A percentile compares a stretch with the other conserved stretches of the same genome.
Evolutionary conservation across 495 filamentous ascomycete species (phyloP).

Genomic region (Chaetomium tenue): DNA sequence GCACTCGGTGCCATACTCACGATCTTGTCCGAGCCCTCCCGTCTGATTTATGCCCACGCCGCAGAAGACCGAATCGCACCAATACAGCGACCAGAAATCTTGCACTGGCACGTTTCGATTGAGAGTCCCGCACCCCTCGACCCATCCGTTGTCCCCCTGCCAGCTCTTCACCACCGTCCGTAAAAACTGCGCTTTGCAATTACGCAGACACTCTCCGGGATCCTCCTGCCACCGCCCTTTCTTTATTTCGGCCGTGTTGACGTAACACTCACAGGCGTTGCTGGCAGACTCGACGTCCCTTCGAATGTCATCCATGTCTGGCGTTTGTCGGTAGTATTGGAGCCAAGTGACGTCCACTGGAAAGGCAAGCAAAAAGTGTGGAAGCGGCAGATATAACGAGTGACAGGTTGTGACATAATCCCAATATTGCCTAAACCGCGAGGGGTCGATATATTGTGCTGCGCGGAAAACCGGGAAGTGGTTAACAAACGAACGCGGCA

Average conservation of each 20-base stretch:
- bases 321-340: background rate
- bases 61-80: constrained; percentile 47
- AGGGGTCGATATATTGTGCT: background rate
- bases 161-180: constrained; percentile 19
- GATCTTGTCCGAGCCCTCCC: constrained; percentile 39
- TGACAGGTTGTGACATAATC: constrained; percentile 30
- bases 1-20: constrained; percentile 38
- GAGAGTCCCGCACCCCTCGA: constrained; percentile 24
- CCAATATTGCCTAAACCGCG: constrained; percentile 2
- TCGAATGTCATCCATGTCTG: constrained; percentile 19
- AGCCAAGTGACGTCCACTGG: background rate
- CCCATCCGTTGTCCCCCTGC: constrained; percentile 24
- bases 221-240: constrained; percentile 9
- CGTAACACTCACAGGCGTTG: constrained; percentile 29
- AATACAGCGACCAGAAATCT: constrained; percentile 46
- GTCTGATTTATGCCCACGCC: constrained; percentile 40
- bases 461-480: background rate
- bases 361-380: background rate
- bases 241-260: constrained; percentile 25
- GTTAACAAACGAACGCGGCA: background rate
- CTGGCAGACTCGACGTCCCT: constrained; percentile 15
- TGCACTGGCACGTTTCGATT: constrained; percentile 16
- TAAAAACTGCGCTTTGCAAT: constrained; percentile 32
- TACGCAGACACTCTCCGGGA: constrained; percentile 26
- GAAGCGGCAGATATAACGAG: constrained; percentile 12